Base-by-base conservation (phyloP, 2,329 filamentous ascomycete genomes). In the Trichoderma simmonsii region DNA sequence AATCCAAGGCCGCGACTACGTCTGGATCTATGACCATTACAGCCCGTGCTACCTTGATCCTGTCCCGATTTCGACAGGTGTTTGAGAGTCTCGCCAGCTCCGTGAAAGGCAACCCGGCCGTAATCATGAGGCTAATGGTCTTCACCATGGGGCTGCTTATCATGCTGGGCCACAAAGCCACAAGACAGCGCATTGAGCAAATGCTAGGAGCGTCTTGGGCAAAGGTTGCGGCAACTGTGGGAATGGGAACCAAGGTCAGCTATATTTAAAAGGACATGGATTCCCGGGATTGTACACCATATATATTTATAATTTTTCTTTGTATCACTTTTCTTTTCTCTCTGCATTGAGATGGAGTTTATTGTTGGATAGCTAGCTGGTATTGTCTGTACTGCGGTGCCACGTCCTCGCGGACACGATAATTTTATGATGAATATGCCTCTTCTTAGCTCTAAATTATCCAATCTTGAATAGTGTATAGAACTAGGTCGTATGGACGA, bases 161-260 rank as follows among this genome's bases (percentile, higher is more conserved):
- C 74, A 89, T 96, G 74, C 85, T 98, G 73, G 92, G 93, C 72
- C 88, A 93, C 77, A 87, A 89, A 77, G 91, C 92, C 78, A 84
- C 97, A 15, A 88, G 95, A 54, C 90, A 97, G 75, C 88, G 92
- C 75, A 81, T 98, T 43, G 87, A 90, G 79, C 87, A 90, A 70
- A 84, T 94, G 48, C 79, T 97, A 57, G 88, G 87, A 51, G 85
- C 87, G 32, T 90, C 90, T 11, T 97, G 94, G 94, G 88, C 89
- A 70, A 98, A 97, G 83, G 84, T 97, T 54, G 90, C 89, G 79
- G 87, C 90, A 60, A 98, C 96, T 0, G 91, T 95, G 5, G 95
- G 95, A 2, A 98, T 98, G 95, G 96, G 95, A 2, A 93, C 97
- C 74, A 98, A 98, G 84, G 95, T 98, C 78, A 97, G 93, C 80